Base-by-base conservation (phyloP, 164 flowering plant genomes). In the Aristolochia contorta region DNA sequence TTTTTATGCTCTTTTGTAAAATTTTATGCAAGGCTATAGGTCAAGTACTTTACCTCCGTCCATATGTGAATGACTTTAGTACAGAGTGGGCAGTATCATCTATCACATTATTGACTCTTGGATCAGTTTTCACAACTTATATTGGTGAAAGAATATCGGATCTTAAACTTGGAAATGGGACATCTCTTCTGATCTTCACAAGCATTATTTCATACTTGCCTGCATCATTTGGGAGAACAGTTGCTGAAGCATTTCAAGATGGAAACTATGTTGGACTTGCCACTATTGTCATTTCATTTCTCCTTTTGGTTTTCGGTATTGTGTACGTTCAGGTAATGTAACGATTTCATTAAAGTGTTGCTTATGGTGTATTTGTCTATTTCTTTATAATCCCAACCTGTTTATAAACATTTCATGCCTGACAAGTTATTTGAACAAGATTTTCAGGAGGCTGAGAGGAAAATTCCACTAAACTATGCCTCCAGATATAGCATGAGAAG, bases 391-490 rank as follows among this genome's bases (percentile, higher is more conserved):
- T 37, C 43, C 43, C 43, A 10, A 37, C 43, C 1, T 37, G 10
- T 37, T 37, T 37, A 32, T 37, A 37, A 32, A 32, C 7, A 32
- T 32, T 37, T 37, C 43, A 37, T 37, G 43, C 43, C 10, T 37
- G 7, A 37, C 43, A 37, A 37, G 43, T 37, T 37, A 37, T 10
- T 66, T 32, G 58, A 58, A 72, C 61, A 78, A 72, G 71, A 58
- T 57, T 77, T 73, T 75, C 86, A 94, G 99, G 99, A 94, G 83
- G 99, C 99, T 57, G 99, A 94, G 82, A 85, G 97, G 67, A 94
- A 94, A 76, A 94, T 94, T 65, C 99, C 99, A n/a, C 71, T 94
- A 25, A 94, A 94, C 67, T 94, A 94, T 79, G 99, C 99, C 24
- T 86, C 89, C 24, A 85, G 97, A 72, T 93, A 84, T 61, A 77